These are phyloP conservation scores for Agaricus subrufescens DNA, from an alignment of 768 basidiomycete genomes.

Conservation along the genomic window DNA sequence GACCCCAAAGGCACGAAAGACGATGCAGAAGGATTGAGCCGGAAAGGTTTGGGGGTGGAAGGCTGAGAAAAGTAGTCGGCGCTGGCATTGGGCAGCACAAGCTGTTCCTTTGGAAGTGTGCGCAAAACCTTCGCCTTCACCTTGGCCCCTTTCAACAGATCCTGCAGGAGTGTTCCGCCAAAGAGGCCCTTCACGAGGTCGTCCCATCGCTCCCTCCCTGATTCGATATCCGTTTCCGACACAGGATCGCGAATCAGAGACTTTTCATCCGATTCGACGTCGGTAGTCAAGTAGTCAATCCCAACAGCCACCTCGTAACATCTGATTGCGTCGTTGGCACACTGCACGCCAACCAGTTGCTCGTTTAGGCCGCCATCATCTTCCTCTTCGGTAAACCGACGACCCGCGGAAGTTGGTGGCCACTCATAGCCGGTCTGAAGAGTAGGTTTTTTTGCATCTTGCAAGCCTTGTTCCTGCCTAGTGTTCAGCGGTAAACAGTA, in stretches of 20 bases:
- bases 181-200: slow-evolving; percentile 36
- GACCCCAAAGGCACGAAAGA: slow-evolving; percentile 37
- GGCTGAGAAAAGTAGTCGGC: slow-evolving; percentile 41
- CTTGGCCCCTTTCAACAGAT: slow-evolving; percentile 2
- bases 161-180: slow-evolving; percentile 12
- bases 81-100: neutral
- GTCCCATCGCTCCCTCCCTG: slow-evolving; percentile 37
- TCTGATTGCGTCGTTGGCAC: slow-evolving; percentile 29
- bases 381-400: slow-evolving; percentile 18
- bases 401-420: slow-evolving; percentile 1
- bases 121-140: neutral
- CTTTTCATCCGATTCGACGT: slow-evolving; percentile 10
- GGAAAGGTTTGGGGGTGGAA: slow-evolving; percentile 40
- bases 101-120: neutral
- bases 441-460: neutral
- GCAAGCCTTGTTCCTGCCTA: slow-evolving; percentile 7
- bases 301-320: slow-evolving; percentile 40
- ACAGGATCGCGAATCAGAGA: slow-evolving; percentile 18
- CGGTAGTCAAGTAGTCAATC: slow-evolving; percentile 25
- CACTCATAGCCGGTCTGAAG: slow-evolving; percentile 5
- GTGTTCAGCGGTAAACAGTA: slow-evolving; percentile 29
- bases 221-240: slow-evolving; percentile 28
- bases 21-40: slow-evolving; percentile 41
- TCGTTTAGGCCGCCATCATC: slow-evolving; percentile 25
- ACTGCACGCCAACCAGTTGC: slow-evolving; percentile 35